Percentiles rank a stretch among this genome's conserved stretches.
Conservation (phyloP, 257 asterid genomes). For the Solanum infundibuliforme region DNA sequence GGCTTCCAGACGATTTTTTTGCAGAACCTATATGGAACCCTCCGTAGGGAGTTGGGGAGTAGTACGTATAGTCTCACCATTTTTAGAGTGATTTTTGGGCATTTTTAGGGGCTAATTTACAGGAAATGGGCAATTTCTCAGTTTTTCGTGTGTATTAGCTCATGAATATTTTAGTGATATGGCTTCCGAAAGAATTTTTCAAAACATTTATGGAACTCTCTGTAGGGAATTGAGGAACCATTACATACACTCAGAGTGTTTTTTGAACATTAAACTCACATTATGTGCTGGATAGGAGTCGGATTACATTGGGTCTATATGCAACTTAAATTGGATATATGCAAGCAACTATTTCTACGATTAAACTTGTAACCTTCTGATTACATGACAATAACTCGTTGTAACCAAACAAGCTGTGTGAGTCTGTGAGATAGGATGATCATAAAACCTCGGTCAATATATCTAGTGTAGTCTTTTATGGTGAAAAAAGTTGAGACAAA, state of each 20-base stretch:
- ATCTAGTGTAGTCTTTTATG: neutral
- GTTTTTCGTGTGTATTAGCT: too few relatives aligned
- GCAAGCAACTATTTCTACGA: accelerated
- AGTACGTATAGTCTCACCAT: too few relatives aligned
- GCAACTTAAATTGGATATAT: neutral
- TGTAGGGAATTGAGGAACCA: accelerated
- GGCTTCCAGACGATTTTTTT: accelerated
- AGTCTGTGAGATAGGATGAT: neutral
- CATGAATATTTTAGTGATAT: too few relatives aligned
- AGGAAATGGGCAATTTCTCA: accelerated
- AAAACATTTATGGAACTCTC: too few relatives aligned
- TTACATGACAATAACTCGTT: neutral
- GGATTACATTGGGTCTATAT: neutral
- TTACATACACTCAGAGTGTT: neutral
- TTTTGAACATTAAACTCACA: accelerated
- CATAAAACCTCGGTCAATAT: neutral
- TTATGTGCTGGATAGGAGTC: neutral
- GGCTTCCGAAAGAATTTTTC: accelerated
- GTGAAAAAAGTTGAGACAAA: neutral
- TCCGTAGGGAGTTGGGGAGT: neutral
- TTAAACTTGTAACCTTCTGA: neutral
- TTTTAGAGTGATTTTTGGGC: too few relatives aligned
- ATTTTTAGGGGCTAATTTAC: too few relatives aligned
- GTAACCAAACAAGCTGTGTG: neutral
- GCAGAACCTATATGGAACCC: neutral